Conservation (phyloP, 768 basidiomycete genomes). For the Chlorophyllum brunneum region DNA sequence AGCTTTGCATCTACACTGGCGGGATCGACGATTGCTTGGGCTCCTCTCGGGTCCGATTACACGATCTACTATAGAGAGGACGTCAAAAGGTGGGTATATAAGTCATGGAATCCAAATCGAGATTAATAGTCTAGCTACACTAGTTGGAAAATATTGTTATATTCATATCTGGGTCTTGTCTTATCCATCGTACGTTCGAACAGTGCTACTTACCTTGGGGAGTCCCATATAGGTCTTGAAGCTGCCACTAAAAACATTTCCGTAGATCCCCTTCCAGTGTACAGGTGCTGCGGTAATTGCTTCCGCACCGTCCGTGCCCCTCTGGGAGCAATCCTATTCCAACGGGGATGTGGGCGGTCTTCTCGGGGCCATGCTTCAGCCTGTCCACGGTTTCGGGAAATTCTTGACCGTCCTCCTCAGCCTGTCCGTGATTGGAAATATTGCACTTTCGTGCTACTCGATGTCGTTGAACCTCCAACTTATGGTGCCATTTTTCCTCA, state of each 20-base stretch:
- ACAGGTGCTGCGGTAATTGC: constrained; percentile 65
- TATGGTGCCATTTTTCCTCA: constrained; percentile 51
- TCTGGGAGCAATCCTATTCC: constrained; percentile 58
- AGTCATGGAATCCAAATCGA: too few species aligned
- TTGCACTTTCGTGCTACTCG: constrained; percentile 81
- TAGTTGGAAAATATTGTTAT: constrained; percentile 62
- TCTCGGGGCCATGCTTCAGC: constrained; percentile 66
- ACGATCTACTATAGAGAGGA: constrained; percentile 62
- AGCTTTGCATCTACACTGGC: constrained; percentile 68
- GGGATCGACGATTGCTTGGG: constrained; percentile 68
- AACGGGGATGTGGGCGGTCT: constrained; percentile 67
- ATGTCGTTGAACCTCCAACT: constrained; percentile 72
- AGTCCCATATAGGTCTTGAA: neutral
- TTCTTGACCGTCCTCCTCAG: constrained; percentile 79
- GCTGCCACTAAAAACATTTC: neutral
- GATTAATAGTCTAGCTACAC: too few species aligned
- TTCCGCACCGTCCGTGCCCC: constrained; percentile 50
- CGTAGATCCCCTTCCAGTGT: constrained; percentile 39
- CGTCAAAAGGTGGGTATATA: constrained; percentile 47
- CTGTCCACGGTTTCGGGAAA: constrained; percentile 68
- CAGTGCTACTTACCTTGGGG: neutral
- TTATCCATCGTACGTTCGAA: constrained; percentile 44
- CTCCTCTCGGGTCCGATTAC: constrained; percentile 65
- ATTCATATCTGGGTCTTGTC: constrained; percentile 67
- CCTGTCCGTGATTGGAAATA: constrained; percentile 78